Evolutionary conservation across 257 asterid genomes (phyloP).

Genomic region (Solanum chaucha): DNA sequence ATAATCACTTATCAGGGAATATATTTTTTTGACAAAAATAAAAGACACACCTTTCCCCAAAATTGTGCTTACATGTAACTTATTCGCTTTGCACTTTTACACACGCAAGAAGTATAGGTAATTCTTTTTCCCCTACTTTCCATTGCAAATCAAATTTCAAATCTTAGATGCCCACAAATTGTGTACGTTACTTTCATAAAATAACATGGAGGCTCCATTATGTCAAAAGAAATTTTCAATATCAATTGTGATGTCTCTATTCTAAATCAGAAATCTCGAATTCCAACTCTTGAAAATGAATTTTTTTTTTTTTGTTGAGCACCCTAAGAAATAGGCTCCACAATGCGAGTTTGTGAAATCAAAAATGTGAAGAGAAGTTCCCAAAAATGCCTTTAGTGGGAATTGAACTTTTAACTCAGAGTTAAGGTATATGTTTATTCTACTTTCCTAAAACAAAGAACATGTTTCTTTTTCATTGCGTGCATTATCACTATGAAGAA

Average conservation of each 20-base stretch:
- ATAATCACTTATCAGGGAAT: background rate
- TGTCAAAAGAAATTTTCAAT: background rate
- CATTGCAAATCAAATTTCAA: background rate
- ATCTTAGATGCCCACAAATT: background rate
- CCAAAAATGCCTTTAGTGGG: background rate
- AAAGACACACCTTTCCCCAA: background rate
- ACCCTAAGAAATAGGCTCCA: background rate
- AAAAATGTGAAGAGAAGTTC: background rate
- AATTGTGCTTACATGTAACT: background rate
- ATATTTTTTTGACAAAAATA: background rate
- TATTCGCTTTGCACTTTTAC: background rate
- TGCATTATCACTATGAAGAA: background rate
- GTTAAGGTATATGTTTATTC: background rate
- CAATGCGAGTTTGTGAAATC: background rate
- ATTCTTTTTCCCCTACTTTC: background rate
- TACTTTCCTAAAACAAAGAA: background rate
- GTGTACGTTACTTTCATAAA: background rate
- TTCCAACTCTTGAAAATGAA: rapidly evolving
- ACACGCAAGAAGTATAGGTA: background rate
- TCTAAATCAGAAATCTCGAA: rapidly evolving
- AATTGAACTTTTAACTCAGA: background rate
- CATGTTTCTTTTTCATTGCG: background rate
- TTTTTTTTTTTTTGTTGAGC: background rate
- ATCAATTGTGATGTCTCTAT: background rate
- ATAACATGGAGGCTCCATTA: background rate